Conservation (phyloP, 148 eudicot species). For the Tetragonia tetragonoides region DNA sequence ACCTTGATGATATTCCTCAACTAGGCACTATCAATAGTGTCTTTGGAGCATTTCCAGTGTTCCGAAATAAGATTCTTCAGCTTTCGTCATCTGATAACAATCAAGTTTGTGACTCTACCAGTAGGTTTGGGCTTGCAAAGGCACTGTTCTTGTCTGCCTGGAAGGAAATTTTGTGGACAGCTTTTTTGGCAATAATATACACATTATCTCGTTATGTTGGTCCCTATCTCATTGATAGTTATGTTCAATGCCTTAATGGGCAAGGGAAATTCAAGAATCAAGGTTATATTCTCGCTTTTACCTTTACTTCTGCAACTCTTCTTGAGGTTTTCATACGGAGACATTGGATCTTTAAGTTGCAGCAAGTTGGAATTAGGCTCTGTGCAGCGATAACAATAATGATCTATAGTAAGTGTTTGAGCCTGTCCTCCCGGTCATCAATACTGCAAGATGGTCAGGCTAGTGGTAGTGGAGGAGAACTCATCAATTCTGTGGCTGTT, state of each 20-base stretch:
- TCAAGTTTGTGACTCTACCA: neutral
- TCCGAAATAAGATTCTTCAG: neutral
- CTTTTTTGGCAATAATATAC: neutral
- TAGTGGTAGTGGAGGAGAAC: neutral
- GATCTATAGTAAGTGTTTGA: neutral
- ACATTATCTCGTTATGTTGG: neutral
- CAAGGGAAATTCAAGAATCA: neutral
- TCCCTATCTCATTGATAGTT: neutral
- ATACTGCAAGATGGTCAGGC: neutral
- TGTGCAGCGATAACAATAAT: neutral
- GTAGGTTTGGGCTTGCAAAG: neutral
- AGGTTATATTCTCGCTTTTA: neutral
- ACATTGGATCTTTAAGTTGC: neutral
- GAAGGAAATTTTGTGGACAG: neutral
- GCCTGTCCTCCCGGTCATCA: neutral
- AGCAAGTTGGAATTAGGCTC: constrained; percentile 1
- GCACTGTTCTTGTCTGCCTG: neutral
- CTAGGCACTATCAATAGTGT: neutral
- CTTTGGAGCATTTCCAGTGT: neutral
- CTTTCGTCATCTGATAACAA: neutral
- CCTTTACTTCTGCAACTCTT: neutral
- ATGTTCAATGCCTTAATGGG: constrained; percentile 1
- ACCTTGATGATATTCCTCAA: constrained; percentile 8
- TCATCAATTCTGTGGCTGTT: neutral
- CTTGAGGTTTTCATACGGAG: neutral